Conservation (phyloP, 495 filamentous ascomycete genomes). For the Astrothelium subdiscretum region DNA sequence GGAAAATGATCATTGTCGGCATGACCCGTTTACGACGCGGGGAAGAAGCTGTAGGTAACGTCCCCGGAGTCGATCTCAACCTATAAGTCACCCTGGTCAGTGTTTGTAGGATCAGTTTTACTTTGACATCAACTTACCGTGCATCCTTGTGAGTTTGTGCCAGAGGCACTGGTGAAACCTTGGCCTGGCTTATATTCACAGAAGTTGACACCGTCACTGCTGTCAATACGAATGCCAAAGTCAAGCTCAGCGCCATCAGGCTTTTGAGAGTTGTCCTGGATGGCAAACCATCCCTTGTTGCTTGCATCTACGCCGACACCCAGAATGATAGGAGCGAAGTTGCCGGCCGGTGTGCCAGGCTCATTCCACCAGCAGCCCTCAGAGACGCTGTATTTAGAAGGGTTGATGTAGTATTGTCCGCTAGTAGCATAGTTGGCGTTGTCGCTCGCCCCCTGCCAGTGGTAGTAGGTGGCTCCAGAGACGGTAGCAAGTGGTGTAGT, state of each 20-base stretch:
- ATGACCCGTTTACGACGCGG: not conserved
- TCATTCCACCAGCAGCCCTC: slow-evolving; percentile 74
- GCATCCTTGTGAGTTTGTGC: not conserved
- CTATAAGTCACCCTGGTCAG: not conserved
- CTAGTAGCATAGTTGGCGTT: slow-evolving; percentile 42
- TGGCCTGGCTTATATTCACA: not conserved
- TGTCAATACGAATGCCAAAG: not conserved
- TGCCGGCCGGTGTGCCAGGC: slow-evolving; percentile 48
- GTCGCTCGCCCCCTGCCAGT: slow-evolving; percentile 49
- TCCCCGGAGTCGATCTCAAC: not conserved
- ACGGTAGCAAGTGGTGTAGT: slow-evolving; percentile 61
- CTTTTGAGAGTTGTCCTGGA: not conserved
- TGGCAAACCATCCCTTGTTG: not conserved
- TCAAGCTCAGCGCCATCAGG: not conserved
- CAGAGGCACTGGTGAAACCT: not conserved
- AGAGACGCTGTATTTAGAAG: slow-evolving; percentile 49
- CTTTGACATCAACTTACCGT: not conserved
- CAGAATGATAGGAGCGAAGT: slow-evolving; percentile 83
- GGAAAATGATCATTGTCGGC: not conserved
- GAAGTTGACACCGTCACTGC: not conserved
- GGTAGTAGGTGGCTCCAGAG: slow-evolving; percentile 56
- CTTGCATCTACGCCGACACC: slow-evolving; percentile 48
- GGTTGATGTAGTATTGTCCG: slow-evolving; percentile 97
- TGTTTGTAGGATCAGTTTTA: not conserved
- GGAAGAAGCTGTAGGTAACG: not conserved